Conservation (phyloP, 2,329 filamentous ascomycete genomes). For the Corynespora cassiicola region DNA sequence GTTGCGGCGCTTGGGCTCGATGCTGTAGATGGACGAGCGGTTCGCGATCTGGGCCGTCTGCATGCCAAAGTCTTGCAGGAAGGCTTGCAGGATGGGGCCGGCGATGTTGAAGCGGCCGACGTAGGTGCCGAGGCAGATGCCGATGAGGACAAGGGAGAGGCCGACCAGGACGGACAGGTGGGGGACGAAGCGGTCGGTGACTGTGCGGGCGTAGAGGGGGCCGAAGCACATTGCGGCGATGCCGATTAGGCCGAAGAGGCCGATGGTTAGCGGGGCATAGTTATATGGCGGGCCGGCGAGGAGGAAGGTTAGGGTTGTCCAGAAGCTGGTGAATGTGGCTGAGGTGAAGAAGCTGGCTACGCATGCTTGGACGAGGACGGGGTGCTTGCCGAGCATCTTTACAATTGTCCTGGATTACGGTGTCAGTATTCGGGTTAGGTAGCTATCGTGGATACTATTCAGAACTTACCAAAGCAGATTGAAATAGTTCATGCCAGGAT, state of each 20-base stretch:
- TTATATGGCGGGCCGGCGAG: slow-evolving; percentile 73
- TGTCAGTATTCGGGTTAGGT: too few species aligned
- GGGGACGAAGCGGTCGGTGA: slow-evolving; percentile 75
- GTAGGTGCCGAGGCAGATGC: slow-evolving; percentile 72
- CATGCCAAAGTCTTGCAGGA: slow-evolving; percentile 73
- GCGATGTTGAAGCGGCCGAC: slow-evolving; percentile 70
- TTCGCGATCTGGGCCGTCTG: slow-evolving; percentile 80
- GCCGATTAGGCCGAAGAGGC: slow-evolving; percentile 80
- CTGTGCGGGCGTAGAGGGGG: slow-evolving; percentile 71
- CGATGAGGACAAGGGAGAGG: slow-evolving; percentile 63
- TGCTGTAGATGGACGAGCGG: slow-evolving; percentile 70
- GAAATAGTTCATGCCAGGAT: slow-evolving; percentile 72
- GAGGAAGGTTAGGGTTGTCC: slow-evolving; percentile 81
- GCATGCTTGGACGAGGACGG: slow-evolving; percentile 73
- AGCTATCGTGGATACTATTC: too few species aligned
- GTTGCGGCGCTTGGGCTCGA: slow-evolving; percentile 75
- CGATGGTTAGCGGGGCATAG: slow-evolving; percentile 72
- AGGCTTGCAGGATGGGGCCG: slow-evolving; percentile 75
- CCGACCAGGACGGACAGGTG: slow-evolving; percentile 72
- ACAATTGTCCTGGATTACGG: too few species aligned
- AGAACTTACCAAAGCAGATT: slow-evolving; percentile 67
- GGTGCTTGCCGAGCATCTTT: slow-evolving; percentile 68
- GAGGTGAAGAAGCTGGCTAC: slow-evolving; percentile 69
- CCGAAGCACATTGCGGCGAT: slow-evolving; percentile 71
- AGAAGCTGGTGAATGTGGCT: slow-evolving; percentile 70